A percentile compares a stretch with the other conserved stretches of the same genome.
These are phyloP conservation scores for Pascua sp. DNA, from an alignment of 1,284 basidiomycete genomes.

Conservation along the genomic window DNA sequence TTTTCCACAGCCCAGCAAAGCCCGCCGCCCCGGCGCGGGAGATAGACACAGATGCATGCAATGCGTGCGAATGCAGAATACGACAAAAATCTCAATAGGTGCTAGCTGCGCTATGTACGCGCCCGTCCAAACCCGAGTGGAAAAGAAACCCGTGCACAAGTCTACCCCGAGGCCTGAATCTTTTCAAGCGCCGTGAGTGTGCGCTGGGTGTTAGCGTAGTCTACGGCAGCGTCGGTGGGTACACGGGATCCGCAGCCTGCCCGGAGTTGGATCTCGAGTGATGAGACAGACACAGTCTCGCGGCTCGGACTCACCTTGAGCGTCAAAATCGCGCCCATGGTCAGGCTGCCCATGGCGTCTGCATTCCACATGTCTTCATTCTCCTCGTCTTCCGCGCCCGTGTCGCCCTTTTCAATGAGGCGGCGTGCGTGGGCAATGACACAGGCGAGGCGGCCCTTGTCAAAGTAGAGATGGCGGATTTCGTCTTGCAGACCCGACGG, in stretches of 20 bases:
- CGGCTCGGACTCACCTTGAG: constrained; percentile 48
- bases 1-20: no score
- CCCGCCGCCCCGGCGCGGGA: background rate
- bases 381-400: constrained; percentile 36
- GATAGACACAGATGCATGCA: background rate
- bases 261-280: background rate
- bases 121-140: background rate
- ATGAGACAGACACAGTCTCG: background rate
- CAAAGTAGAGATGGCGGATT: constrained; percentile 70
- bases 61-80: background rate
- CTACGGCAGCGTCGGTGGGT: no score
- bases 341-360: constrained; percentile 69
- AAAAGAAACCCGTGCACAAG: background rate
- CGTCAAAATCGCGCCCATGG: constrained; percentile 73
- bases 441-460: constrained; percentile 61
- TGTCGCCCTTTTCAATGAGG: constrained; percentile 59
- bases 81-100: no score
- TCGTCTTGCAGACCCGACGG: constrained; percentile 68
- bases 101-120: no score
- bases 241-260: no score
- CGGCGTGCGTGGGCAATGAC: constrained; percentile 63
- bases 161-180: constrained; percentile 8
- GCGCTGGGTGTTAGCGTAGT: constrained; percentile 12
- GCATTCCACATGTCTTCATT: constrained; percentile 49
- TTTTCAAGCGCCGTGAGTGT: constrained; percentile 30